Evolutionary conservation across 176 grass and related monocot genomes (phyloP), one percentile per base, ranked within the genome.

Genomic region (Thalia dealbata): DNA sequence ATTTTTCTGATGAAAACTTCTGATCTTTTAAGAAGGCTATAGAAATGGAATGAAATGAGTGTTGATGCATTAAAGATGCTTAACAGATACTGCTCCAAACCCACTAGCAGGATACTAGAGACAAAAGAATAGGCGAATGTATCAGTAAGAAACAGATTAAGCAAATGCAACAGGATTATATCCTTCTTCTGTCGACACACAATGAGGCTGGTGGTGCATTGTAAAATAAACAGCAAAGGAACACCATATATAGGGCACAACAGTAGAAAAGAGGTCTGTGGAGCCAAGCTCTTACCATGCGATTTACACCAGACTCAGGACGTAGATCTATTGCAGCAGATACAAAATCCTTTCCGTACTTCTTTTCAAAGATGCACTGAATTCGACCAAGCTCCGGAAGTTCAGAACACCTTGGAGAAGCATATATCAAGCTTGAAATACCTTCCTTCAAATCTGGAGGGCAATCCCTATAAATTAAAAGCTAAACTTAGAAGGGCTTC

Each of bases 371-470:
- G 50, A 91, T 84, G 48, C 83, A 82, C 71, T 73, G 71, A 50
- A 97, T 97, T 41, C 90, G 80, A 67, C 73, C 55, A 28, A 93
- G 95, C 80, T 97, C 90, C 73, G 95, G 95, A 81, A 93, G 81
- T 52, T 99, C 95, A 0, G 95, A 99, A 77, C 95, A 93, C 70
- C 95, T 93, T 86, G 95, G 95, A 63, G 90, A 81, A 32, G 95
- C 90, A 84, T 86, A 93, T 76, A 99, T 93, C 70, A 99, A 82
- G 73, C 95, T 99, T 72, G 87, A 91, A 76, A 99, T 93, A 64
- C 95, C 87, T 99, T 99, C 95, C 86, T 92, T 99, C 63, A 99
- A 59, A 85, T 99, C 95, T 16, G 76, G 74, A 23, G 90, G 90
- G 50, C 95, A 99, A 81, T 88, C 85, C 76, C 95, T 99, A 71